Evolutionary conservation across 2,329 filamentous ascomycete species (phyloP).

Genomic region (Chaetomium olivaceum): DNA sequence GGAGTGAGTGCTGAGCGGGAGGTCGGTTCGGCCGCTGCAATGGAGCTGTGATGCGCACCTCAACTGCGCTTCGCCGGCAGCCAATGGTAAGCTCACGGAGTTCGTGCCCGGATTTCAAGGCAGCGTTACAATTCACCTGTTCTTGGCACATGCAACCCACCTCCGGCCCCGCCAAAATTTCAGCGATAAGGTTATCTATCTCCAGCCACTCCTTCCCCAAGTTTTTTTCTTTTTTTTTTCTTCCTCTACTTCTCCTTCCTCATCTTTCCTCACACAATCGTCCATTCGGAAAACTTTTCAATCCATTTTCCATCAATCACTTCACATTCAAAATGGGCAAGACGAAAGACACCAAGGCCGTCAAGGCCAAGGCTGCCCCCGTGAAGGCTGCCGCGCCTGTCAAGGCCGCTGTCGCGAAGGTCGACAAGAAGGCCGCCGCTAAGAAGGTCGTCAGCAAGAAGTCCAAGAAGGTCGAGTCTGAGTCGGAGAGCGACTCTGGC

Average conservation of each 20-base stretch:
- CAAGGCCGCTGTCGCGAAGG: constrained; percentile 33
- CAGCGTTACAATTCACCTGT: neutral
- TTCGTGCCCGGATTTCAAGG: neutral
- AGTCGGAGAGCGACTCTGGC: constrained; percentile 36
- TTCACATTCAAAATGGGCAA: constrained; percentile 59
- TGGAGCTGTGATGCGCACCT: constrained; percentile 15
- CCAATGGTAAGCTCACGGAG: neutral
- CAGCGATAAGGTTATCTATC: neutral
- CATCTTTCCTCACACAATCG: constrained; percentile 22
- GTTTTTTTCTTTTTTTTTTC: constrained; percentile 16
- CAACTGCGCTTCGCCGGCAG: constrained; percentile 8
- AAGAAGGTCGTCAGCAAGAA: constrained; percentile 30
- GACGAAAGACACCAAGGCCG: constrained; percentile 62
- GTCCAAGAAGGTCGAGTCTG: constrained; percentile 39
- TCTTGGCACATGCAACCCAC: constrained; percentile 26
- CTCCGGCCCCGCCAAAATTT: constrained; percentile 28
- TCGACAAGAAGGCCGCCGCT: constrained; percentile 25
- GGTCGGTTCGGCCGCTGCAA: constrained; percentile 19
- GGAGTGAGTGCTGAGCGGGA: constrained; percentile 23
- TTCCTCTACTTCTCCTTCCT: constrained; percentile 21
- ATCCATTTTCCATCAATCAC: constrained; percentile 24
- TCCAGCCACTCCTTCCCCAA: constrained; percentile 8
- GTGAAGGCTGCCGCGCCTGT: constrained; percentile 61
- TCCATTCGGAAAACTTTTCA: constrained; percentile 28
- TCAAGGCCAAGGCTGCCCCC: constrained; percentile 52